Percentiles rank a stretch among this genome's conserved stretches.
Evolutionary conservation across 1,284 basidiomycete species (phyloP).

Genomic region (Sanghuangporus baumii): DNA sequence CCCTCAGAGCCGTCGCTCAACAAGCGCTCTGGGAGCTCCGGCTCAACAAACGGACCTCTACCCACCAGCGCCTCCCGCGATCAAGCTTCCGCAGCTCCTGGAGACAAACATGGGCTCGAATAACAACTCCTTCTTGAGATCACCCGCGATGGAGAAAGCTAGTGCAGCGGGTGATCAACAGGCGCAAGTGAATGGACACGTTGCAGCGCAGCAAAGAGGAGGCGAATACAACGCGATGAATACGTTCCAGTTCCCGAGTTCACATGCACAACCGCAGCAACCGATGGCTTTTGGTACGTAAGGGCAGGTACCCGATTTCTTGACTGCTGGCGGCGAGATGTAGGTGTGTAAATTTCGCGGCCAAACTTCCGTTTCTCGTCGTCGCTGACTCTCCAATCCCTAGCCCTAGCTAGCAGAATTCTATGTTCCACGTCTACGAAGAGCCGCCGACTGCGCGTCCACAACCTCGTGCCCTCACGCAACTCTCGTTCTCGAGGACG

Average conservation of each 20-base stretch:
- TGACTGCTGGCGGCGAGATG: slow-evolving; percentile 7
- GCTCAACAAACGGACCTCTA: background rate
- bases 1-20: slow-evolving; percentile 10
- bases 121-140: background rate
- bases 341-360: background rate
- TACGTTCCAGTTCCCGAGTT: slow-evolving; percentile 1
- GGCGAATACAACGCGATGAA: background rate
- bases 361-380: background rate
- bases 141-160: background rate
- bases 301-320: slow-evolving; percentile 15
- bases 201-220: background rate
- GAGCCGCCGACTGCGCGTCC: background rate
- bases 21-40: slow-evolving; percentile 9
- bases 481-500: too few relatives aligned
- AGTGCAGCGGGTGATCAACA: background rate
- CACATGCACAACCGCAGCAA: background rate
- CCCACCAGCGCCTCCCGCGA: background rate
- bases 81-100: slow-evolving; percentile 6
- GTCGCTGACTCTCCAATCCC: background rate
- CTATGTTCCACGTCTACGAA: slow-evolving; percentile 9
- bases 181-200: background rate
- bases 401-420: slow-evolving; percentile 2
- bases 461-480: background rate
- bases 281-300: slow-evolving; percentile 4
- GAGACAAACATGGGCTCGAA: background rate